Evolutionary conservation across 1,284 basidiomycete genomes (phyloP), one percentile per base, ranked within the genome.

Genomic region (Quambalaria eucalypti): DNA sequence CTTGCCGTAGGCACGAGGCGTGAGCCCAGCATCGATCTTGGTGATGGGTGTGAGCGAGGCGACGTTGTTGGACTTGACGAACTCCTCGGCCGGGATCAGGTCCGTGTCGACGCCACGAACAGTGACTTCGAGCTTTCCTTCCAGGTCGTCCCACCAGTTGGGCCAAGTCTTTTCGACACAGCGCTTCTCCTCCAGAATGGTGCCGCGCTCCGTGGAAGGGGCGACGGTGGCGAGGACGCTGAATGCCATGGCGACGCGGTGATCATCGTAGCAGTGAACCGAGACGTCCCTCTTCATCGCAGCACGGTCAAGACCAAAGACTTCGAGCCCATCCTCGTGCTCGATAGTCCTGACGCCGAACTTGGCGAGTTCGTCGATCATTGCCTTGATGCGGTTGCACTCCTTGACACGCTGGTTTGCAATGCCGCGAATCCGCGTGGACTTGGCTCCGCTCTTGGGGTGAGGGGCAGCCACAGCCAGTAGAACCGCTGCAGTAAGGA

Each of bases 131-230:
- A 97, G 89, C 88, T 91, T 92, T 79, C 88, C 90, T 74, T 89
- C 84, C 23, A 98, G 81, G 76, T 97, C 95, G 73, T 98, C 95
- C 91, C 93, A 98, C 88, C 92, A 99, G 74, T 92, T 91, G 2
- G 95, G 93, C 93, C 93, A 98, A 0, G 95, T 98, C 82, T 99
- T 99, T 78, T 96, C 93, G 23, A 98, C 93, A 71, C 93, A 97
- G 52, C 93, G 82, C 78, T 95, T 96, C 79, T 98, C 93, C 73
- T 96, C 90, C 36, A 98, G 80, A 58, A 90, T 79, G 1, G 88
- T 89, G 28, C 83, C 84, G n/a, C n/a, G n/a, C 36, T 65, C 59
- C 1, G 64, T 65, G 31, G 82, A 78, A 28, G 91, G 80, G 2
- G 64, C 64, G 25, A 88, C 81, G 7, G 85, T 82, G 2, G 86